Evolutionary conservation across 2,329 filamentous ascomycete genomes (phyloP).

Genomic region (Aureobasidium sp.): DNA sequence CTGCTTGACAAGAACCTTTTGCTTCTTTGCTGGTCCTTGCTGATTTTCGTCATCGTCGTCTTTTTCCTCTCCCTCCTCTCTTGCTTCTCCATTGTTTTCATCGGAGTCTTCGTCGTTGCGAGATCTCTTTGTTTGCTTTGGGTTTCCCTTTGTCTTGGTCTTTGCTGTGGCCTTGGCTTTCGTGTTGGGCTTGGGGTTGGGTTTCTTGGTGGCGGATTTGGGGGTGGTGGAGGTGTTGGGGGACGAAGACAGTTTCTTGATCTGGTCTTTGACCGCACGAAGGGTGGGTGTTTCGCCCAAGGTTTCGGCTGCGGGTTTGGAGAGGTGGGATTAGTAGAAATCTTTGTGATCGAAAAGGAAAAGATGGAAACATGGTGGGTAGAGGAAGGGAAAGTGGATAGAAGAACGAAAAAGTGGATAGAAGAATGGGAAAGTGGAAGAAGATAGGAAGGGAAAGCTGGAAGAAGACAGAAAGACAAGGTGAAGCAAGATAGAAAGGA

Average conservation of each 20-base stretch:
- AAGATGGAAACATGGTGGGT: neutral
- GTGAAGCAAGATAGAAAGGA: neutral
- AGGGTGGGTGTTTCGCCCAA: slow-evolving; percentile 8
- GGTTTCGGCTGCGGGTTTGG: neutral
- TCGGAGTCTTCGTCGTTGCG: neutral
- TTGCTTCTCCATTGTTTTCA: neutral
- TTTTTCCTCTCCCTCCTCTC: neutral
- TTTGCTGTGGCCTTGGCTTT: neutral
- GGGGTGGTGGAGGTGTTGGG: neutral
- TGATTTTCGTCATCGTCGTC: neutral
- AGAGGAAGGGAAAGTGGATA: neutral
- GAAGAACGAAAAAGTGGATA: neutral
- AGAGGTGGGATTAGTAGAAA: neutral
- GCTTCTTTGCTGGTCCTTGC: neutral
- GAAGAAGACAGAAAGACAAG: neutral
- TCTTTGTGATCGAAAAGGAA: neutral
- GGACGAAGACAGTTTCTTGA: slow-evolving; percentile 12
- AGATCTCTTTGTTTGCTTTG: neutral
- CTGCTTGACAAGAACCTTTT: neutral
- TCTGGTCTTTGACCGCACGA: slow-evolving; percentile 15
- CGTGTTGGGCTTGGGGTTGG: too few species aligned
- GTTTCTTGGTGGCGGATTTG: neutral
- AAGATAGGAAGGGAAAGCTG: neutral
- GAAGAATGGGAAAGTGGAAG: neutral
- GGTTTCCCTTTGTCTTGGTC: neutral